A percentile compares a stretch with the other conserved stretches of the same genome.
Evolutionary conservation across 768 basidiomycete species (phyloP).

Genomic region (Psilocybe azurescens): DNA sequence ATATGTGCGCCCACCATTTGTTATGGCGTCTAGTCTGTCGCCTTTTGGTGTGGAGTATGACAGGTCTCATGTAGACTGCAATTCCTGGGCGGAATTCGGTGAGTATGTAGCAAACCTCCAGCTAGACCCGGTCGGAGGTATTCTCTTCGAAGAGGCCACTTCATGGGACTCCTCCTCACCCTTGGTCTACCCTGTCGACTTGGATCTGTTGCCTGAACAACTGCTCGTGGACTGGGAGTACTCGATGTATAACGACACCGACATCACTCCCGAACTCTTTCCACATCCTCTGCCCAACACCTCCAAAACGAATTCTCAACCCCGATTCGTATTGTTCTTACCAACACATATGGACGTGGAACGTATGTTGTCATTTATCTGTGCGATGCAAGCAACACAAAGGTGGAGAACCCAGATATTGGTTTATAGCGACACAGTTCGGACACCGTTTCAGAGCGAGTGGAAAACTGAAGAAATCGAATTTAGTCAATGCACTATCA

Average conservation of each 20-base stretch:
- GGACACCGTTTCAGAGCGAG: neutral
- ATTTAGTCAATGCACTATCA: constrained; percentile 11
- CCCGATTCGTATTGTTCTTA: constrained; percentile 24
- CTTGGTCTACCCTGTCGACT: neutral
- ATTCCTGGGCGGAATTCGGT: constrained; percentile 33
- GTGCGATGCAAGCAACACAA: constrained; percentile 19
- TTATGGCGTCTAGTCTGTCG: constrained; percentile 42
- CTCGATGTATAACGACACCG: neutral
- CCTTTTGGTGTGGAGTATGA: constrained; percentile 17
- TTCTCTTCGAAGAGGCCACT: constrained; percentile 2
- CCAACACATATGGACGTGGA: constrained; percentile 21
- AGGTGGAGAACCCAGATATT: constrained; percentile 19
- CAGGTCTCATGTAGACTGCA: constrained; percentile 28
- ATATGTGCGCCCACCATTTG: constrained; percentile 68
- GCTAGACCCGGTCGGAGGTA: constrained; percentile 11
- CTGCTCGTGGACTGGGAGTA: neutral
- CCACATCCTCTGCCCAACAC: neutral
- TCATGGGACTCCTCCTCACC: neutral
- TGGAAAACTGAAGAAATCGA: constrained; percentile 10
- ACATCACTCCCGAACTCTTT: neutral
- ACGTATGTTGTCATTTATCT: constrained; percentile 22
- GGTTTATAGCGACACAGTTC: constrained; percentile 21
- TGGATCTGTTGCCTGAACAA: neutral
- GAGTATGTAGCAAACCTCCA: constrained; percentile 22
- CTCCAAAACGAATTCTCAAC: neutral